These are phyloP conservation scores for Lipomyces mesembrius DNA, from an alignment of 805 yeast species.

Conservation along the genomic window DNA sequence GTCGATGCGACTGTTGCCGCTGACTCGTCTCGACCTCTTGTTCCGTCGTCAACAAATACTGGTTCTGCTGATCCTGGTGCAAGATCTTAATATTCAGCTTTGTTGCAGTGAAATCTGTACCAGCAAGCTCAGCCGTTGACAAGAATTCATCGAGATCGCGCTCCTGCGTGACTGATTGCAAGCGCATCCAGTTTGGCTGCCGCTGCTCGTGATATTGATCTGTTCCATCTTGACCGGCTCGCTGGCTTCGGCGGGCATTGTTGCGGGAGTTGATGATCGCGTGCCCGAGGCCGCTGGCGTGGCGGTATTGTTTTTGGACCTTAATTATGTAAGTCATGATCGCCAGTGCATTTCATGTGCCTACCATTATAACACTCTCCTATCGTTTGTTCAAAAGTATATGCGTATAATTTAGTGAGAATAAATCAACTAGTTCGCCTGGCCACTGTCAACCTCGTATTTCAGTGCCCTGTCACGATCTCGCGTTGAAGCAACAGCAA, in stretches of 20 bases:
- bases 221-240: constrained; percentile 22
- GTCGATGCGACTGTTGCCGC: constrained; percentile 58
- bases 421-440: not conserved
- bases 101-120: constrained; percentile 94
- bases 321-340: not conserved
- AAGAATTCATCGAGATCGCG: constrained; percentile 91
- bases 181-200: constrained; percentile 81
- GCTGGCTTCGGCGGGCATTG: constrained; percentile 20
- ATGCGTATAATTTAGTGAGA: not conserved
- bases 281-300: constrained; percentile 35
- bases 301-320: constrained; percentile 33
- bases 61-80: constrained; percentile 61
- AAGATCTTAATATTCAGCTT: constrained; percentile 82
- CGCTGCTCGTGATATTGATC: constrained; percentile 7
- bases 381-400: not conserved
- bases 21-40: constrained; percentile 60
- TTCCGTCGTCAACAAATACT: constrained; percentile 65
- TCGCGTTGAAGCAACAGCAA: not conserved
- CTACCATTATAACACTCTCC: not conserved
- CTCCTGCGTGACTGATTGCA: constrained; percentile 94
- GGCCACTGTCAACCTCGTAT: not conserved
- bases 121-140: constrained; percentile 93
- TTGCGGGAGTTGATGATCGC: constrained; percentile 35
- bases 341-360: not conserved
- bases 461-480: not conserved